phyloP scores from a whole-genome alignment of 164 flowering plant genomes.

The Kingdonia uniflora region DNA sequence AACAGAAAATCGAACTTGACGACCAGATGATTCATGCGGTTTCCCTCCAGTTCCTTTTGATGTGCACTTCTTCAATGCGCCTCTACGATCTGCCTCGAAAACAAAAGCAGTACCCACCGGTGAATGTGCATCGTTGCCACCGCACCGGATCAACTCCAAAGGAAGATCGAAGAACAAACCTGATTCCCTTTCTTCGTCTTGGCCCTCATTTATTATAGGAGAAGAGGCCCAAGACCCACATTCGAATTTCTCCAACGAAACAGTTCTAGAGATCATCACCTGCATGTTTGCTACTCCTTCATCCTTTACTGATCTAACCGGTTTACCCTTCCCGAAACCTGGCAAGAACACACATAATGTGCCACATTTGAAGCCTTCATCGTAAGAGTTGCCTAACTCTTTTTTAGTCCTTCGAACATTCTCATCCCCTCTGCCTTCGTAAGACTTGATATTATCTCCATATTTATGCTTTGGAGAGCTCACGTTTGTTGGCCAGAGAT shows the following conservation, averaged over 20 bases:
- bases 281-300: slow-evolving; percentile 8
- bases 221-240: slow-evolving; percentile 70
- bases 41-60: slow-evolving; percentile 12
- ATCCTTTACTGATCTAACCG: slow-evolving; percentile 25
- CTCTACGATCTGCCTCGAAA: slow-evolving; percentile 35
- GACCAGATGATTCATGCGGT: slow-evolving; percentile 27
- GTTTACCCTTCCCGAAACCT: slow-evolving; percentile 43
- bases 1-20: slow-evolving; percentile 61
- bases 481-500: slow-evolving; percentile 20
- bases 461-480: background rate
- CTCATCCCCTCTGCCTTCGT: background rate
- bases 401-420: background rate
- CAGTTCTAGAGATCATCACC: slow-evolving; percentile 31
- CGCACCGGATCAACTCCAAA: slow-evolving; percentile 36
- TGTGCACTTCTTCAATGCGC: slow-evolving; percentile 37
- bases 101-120: slow-evolving; percentile 50
- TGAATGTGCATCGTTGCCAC: slow-evolving; percentile 27
- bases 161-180: slow-evolving; percentile 39
- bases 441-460: background rate
- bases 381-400: slow-evolving; percentile 6
- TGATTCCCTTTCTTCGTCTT: slow-evolving; percentile 8
- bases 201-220: slow-evolving; percentile 13
- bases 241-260: slow-evolving; percentile 58
- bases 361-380: slow-evolving; percentile 41
- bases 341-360: slow-evolving; percentile 56